These are phyloP conservation scores for Tylopilus vinaceipallidus DNA, from an alignment of 768 basidiomycete genomes.

Conservation along the genomic window DNA sequence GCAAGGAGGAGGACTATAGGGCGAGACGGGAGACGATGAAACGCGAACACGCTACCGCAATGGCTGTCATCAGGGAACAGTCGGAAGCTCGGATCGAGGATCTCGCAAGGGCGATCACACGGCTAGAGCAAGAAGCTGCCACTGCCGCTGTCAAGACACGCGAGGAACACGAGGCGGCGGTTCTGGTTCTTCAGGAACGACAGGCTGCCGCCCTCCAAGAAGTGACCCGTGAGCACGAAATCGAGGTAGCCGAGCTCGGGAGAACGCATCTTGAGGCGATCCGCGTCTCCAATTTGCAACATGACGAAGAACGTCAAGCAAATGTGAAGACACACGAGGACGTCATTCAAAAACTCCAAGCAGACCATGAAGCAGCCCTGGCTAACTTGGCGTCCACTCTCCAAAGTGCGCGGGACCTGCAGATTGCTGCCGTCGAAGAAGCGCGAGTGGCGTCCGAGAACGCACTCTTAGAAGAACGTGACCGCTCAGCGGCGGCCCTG, in stretches of 20 bases:
- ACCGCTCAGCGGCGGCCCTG: slow-evolving; percentile 41
- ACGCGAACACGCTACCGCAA: slow-evolving; percentile 34
- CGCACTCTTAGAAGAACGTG: slow-evolving; percentile 45
- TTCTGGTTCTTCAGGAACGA: slow-evolving; percentile 50
- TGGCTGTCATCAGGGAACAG: slow-evolving; percentile 32
- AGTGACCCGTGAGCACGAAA: slow-evolving; percentile 54
- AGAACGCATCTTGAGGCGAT: slow-evolving; percentile 45
- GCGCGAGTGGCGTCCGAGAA: slow-evolving; percentile 32
- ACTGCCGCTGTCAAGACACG: slow-evolving; percentile 37
- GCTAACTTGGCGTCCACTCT: slow-evolving; percentile 41
- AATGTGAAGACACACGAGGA: slow-evolving; percentile 44
- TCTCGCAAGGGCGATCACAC: slow-evolving; percentile 53
- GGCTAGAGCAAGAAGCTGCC: slow-evolving; percentile 47
- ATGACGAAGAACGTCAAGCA: slow-evolving; percentile 36
- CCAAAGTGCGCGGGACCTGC: slow-evolving; percentile 35
- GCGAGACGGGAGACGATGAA: slow-evolving; percentile 32
- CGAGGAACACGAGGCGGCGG: slow-evolving; percentile 48
- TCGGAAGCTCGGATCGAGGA: slow-evolving; percentile 52
- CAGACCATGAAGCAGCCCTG: slow-evolving; percentile 49
- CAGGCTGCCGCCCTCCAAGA: slow-evolving; percentile 55
- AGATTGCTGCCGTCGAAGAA: slow-evolving; percentile 37
- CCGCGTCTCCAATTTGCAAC: slow-evolving; percentile 24
- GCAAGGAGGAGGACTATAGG: slow-evolving; percentile 61
- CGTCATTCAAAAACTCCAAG: slow-evolving; percentile 37
- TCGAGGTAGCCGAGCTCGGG: slow-evolving; percentile 50